These are phyloP conservation scores for Suillus sp. DNA, from an alignment of 768 basidiomycete genomes.

Conservation along the genomic window DNA sequence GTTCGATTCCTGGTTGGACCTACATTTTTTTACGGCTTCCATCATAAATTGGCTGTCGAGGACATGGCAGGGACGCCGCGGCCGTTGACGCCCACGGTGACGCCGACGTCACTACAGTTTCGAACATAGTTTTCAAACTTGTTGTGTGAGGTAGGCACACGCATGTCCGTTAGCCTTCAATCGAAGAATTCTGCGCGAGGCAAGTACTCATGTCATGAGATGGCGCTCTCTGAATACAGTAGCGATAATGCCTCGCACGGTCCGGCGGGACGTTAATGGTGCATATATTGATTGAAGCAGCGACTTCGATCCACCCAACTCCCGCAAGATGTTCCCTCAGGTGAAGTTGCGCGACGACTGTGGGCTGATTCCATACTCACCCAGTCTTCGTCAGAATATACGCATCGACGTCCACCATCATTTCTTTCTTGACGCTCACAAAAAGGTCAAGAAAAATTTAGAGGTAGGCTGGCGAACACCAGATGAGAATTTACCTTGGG, in stretches of 20 bases:
- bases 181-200: neutral
- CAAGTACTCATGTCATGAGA: neutral
- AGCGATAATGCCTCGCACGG: neutral
- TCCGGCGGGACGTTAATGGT: neutral
- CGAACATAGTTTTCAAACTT: neutral
- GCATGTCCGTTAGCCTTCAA: neutral
- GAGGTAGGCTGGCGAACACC: conserved; percentile 65
- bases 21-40: conserved; percentile 6
- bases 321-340: neutral
- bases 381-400: conserved; percentile 10
- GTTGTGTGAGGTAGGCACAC: neutral
- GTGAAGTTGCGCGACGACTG: conserved; percentile 1
- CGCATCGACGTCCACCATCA: conserved; percentile 78
- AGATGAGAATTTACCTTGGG: conserved; percentile 67
- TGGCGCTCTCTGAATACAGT: neutral
- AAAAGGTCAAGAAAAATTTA: conserved; percentile 48
- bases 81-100: too few relatives aligned
- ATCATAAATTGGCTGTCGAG: too few relatives aligned
- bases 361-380: neutral
- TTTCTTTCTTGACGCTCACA: conserved; percentile 57
- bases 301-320: conserved; percentile 1
- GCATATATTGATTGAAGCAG: neutral
- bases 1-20: conserved; percentile 21
- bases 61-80: too few relatives aligned
- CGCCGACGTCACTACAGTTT: too few relatives aligned